A percentile compares a stretch with the other conserved stretches of the same genome.
These are phyloP conservation scores for Microcos paniculata DNA, from an alignment of 345 rosid genomes.

Conservation along the genomic window DNA sequence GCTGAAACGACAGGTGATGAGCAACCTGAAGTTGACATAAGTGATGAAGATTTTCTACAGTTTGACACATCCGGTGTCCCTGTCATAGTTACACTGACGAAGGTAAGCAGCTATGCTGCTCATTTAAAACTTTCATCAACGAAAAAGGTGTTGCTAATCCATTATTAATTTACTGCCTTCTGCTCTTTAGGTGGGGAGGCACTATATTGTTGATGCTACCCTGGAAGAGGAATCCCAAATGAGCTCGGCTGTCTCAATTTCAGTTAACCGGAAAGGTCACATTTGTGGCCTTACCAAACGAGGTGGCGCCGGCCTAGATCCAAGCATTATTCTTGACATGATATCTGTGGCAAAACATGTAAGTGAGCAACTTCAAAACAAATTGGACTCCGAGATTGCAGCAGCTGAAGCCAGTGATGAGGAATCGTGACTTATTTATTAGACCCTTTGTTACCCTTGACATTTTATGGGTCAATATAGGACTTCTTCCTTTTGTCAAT, in stretches of 20 bases:
- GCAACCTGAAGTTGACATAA: conserved; percentile 87
- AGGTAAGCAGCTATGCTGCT: conserved; percentile 36
- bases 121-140: too few species aligned
- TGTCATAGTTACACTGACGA: conserved; percentile 73
- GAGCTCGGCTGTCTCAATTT: conserved; percentile 85
- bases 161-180: not conserved
- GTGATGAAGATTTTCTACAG: conserved; percentile 90
- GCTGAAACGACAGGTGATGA: conserved; percentile 57
- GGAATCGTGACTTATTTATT: conserved; percentile 17
- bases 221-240: conserved; percentile 93
- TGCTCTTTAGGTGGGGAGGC: conserved; percentile 58
- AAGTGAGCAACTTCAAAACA: conserved; percentile 57
- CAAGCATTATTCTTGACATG: conserved; percentile 81
- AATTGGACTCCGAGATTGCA: conserved; percentile 69
- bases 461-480: not conserved
- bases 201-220: conserved; percentile 86
- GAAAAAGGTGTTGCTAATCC: not conserved
- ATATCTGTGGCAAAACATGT: conserved; percentile 74
- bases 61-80: conserved; percentile 77
- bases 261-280: conserved; percentile 66
- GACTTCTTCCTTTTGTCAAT: not conserved
- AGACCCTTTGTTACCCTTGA: not conserved
- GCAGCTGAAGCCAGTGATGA: conserved; percentile 71
- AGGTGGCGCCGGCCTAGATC: conserved; percentile 86
- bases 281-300: conserved; percentile 77